Conservation (phyloP, 768 basidiomycete genomes). For the Rhodotorula taiwanensis region DNA sequence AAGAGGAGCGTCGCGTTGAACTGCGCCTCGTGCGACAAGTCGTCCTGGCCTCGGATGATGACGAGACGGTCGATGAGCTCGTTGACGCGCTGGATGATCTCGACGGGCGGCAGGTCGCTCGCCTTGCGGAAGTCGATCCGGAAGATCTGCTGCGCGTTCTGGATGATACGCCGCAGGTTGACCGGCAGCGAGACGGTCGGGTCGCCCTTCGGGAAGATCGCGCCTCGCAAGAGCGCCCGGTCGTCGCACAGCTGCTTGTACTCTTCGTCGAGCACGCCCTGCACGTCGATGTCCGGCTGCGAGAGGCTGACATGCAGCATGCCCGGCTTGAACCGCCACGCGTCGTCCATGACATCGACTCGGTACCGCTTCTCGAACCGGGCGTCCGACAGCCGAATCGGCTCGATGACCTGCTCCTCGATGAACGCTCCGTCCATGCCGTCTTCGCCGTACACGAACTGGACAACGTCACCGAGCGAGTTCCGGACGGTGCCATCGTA, state of each 20-base stretch:
- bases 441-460: conserved; percentile 96
- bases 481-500: conserved; percentile 98
- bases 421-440: conserved; percentile 98
- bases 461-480: conserved; percentile 89
- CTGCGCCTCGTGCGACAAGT: conserved; percentile 68
- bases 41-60: conserved; percentile 79
- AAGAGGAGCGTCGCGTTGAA: conserved; percentile 83
- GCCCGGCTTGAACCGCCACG: conserved; percentile 69
- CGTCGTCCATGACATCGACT: conserved; percentile 77
- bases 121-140: conserved; percentile 91
- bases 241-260: conserved; percentile 62
- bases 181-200: conserved; percentile 86
- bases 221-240: conserved; percentile 66
- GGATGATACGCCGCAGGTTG: conserved; percentile 88
- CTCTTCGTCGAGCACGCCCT: conserved; percentile 75
- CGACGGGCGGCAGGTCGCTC: conserved; percentile 78
- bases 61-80: conserved; percentile 69
- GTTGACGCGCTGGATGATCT: conserved; percentile 72
- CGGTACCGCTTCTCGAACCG: conserved; percentile 87
- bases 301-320: conserved; percentile 82
- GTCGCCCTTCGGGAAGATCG: conserved; percentile 68
- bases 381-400: conserved; percentile 69
- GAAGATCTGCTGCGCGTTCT: conserved; percentile 93
- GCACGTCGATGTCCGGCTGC: conserved; percentile 61
- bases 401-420: conserved; percentile 89